phyloP scores from a whole-genome alignment of 2,329 filamentous ascomycete species.

The Polychaeton citri region DNA sequence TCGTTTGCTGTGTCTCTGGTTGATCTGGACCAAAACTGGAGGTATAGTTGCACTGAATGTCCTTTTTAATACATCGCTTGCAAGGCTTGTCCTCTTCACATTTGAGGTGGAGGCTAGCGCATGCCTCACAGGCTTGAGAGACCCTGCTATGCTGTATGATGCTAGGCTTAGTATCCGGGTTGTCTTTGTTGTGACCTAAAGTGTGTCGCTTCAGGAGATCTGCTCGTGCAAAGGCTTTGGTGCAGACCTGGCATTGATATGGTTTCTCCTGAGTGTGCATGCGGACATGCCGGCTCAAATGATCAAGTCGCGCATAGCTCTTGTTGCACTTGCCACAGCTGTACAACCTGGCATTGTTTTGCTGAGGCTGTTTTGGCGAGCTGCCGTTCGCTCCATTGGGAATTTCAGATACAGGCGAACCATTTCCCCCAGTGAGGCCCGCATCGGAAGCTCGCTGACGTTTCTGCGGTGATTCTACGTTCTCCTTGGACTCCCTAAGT shows the following conservation, averaged over 20 bases:
- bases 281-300: slow-evolving; percentile 40
- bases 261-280: slow-evolving; percentile 34
- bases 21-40: slow-evolving; percentile 8
- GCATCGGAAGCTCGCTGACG: neutral
- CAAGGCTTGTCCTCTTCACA: slow-evolving; percentile 44
- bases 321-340: slow-evolving; percentile 41
- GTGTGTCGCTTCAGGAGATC: slow-evolving; percentile 40
- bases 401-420: neutral
- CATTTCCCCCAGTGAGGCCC: neutral
- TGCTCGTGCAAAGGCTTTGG: slow-evolving; percentile 33
- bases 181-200: slow-evolving; percentile 27
- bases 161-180: slow-evolving; percentile 16
- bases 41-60: slow-evolving; percentile 29
- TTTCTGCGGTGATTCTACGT: no score
- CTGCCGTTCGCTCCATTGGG: neutral
- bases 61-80: slow-evolving; percentile 36
- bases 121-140: slow-evolving; percentile 39
- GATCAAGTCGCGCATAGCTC: slow-evolving; percentile 39
- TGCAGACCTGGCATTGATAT: slow-evolving; percentile 31
- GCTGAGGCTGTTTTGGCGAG: slow-evolving; percentile 1
- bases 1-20: slow-evolving; percentile 7
- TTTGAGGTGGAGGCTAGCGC: slow-evolving; percentile 38
- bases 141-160: slow-evolving; percentile 26
- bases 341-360: slow-evolving; percentile 22
- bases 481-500: no score